A percentile compares a stretch with the other conserved stretches of the same genome.
Evolutionary conservation across 225 moss, liverwort and hornwort species (phyloP).

Genomic region (Sphagnum contortum): DNA sequence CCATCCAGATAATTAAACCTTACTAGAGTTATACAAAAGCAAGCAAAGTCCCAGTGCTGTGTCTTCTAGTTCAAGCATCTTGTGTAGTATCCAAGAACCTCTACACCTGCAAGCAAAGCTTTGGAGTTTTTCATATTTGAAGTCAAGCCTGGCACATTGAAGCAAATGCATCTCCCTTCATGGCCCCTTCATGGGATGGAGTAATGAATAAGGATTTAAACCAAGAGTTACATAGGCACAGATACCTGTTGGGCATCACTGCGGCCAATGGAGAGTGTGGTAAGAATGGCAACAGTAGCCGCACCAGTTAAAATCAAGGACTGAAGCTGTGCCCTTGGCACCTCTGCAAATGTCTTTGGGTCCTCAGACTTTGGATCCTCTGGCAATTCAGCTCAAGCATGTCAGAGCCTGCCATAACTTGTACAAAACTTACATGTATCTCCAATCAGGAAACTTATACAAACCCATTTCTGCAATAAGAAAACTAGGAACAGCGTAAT

Average conservation of each 20-base stretch:
- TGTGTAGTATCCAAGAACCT: no score
- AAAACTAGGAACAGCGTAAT: no score
- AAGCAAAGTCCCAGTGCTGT: no score
- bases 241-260: slow-evolving; percentile 93
- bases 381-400: slow-evolving; percentile 12
- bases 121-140: no score
- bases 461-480: no score
- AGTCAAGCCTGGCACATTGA: neutral
- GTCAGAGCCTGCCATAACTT: neutral
- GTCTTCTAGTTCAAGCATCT: no score
- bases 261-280: slow-evolving; percentile 80
- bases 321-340: slow-evolving; percentile 83
- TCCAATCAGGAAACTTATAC: no score
- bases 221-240: neutral
- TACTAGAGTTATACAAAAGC: no score
- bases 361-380: slow-evolving; percentile 95
- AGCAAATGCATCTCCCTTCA: neutral
- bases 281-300: slow-evolving; percentile 70
- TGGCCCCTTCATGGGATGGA: neutral
- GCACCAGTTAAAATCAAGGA: slow-evolving; percentile 82
- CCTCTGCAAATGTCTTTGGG: slow-evolving; percentile 66
- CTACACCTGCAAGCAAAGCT: no score
- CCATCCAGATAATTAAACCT: no score
- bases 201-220: neutral
- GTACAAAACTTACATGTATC: no score